Evolutionary conservation across 2,329 filamentous ascomycete genomes (phyloP), one percentile per base, ranked within the genome.

Genomic region (Leptographium wingfieldii): DNA sequence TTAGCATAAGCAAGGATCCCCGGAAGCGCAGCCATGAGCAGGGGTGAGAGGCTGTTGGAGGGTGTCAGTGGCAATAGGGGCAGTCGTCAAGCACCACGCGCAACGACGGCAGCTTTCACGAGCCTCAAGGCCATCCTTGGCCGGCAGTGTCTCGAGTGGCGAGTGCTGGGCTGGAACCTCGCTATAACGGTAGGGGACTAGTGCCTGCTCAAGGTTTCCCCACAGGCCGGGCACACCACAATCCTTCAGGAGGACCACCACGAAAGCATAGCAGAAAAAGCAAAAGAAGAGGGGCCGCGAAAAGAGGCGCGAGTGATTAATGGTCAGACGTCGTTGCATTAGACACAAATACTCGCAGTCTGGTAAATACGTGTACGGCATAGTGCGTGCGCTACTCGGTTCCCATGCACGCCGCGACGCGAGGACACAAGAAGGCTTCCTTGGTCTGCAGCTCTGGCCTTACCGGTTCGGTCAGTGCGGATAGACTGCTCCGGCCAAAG

Each of bases 1-100:
- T 59, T 60, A 60, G 55, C 58, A 62, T 40, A 29, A 49, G 55
- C 40, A 35, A 60, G 58, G 59, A 49, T 16, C 33, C 53, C 40
- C 49, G 48, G 52, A 22, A 52, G 33, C 49, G 11, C 49, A 46
- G 19, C 40, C 40, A 43, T 43, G 14, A 43, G 40, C 40, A 43
- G 40, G 40, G 40, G 38, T 16, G 40, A 43, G 14, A 43, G 5
- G 40, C 19, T 46, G 43, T 46, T 46, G 43, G 43, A 53, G 52
- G 52, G 52, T 54, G 9, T 22, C 52, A 22, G 14, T 35, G 29
- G 52, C 16, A 22, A 33, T 35, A 31, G 52, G 52, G 52, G 3
- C 29, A 54, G 16, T 54, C 31, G 12, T 25, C 27, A 10, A 40
- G 14, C 38, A 14, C 19, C 16, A n/a, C 43, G 7, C 43, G 43